Evolutionary conservation across 768 basidiomycete genomes (phyloP).

Genomic region (Chalciporus piperatus): DNA sequence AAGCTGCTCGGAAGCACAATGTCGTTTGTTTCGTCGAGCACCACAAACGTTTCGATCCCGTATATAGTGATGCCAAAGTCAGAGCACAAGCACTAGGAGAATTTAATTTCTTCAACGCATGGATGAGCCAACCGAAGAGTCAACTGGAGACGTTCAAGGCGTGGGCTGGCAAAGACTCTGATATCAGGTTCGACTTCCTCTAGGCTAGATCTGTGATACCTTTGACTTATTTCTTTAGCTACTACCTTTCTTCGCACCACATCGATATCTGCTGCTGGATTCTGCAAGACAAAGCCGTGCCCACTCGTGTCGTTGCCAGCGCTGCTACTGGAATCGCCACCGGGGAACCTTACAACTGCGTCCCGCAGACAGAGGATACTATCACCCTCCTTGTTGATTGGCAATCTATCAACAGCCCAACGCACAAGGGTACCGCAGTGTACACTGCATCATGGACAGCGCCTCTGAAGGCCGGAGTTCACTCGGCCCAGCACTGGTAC

Average conservation of each 20-base stretch:
- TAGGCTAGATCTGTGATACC: background rate
- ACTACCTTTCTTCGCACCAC: slow-evolving; percentile 94
- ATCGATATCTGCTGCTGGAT: slow-evolving; percentile 90
- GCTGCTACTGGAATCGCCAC: slow-evolving; percentile 91
- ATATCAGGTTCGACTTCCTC: slow-evolving; percentile 61
- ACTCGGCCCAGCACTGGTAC: slow-evolving; percentile 91
- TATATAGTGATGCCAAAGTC: slow-evolving; percentile 86
- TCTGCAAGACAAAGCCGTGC: slow-evolving; percentile 68
- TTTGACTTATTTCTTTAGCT: slow-evolving; percentile 40
- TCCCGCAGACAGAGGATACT: slow-evolving; percentile 86
- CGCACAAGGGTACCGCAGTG: slow-evolving; percentile 80
- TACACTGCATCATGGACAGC: slow-evolving; percentile 97
- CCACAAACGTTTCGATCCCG: slow-evolving; percentile 90
- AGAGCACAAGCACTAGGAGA: slow-evolving; percentile 76
- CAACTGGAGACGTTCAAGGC: slow-evolving; percentile 93
- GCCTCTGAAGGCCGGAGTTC: slow-evolving; percentile 84
- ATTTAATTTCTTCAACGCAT: slow-evolving; percentile 94
- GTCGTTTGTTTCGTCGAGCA: slow-evolving; percentile 94
- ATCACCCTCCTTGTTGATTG: slow-evolving; percentile 94
- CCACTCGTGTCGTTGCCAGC: slow-evolving; percentile 85
- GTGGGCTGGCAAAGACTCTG: slow-evolving; percentile 94
- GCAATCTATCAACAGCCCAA: slow-evolving; percentile 74
- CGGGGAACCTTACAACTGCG: slow-evolving; percentile 83
- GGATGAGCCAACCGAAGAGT: slow-evolving; percentile 97
- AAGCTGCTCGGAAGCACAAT: slow-evolving; percentile 72